Conservation (phyloP, 1,139 yeast species). For the Fermentozyma sake region DNA sequence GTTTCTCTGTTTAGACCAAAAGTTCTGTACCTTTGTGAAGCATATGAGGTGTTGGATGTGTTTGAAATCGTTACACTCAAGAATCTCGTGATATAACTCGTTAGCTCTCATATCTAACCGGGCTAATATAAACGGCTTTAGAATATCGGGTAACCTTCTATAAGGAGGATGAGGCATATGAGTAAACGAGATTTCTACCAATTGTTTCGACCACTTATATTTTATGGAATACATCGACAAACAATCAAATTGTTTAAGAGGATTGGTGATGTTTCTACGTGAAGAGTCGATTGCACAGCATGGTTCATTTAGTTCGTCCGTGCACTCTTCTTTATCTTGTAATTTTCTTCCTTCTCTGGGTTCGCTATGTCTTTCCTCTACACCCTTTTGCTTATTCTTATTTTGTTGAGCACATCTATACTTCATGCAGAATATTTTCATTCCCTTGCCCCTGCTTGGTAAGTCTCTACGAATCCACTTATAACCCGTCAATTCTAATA, state of each 20-base stretch:
- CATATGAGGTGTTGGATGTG: conserved; percentile 12
- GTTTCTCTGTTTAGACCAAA: conserved; percentile 16
- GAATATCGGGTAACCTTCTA: conserved; percentile 14
- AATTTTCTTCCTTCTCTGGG: no score
- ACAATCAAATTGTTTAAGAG: conserved; percentile 15
- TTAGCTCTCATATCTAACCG: conserved; percentile 15
- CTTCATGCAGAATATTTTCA: conserved; percentile 14
- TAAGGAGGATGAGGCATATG: conserved; percentile 15
- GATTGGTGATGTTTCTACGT: conserved; percentile 14
- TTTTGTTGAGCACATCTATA: conserved; percentile 18
- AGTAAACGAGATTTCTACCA: conserved; percentile 11
- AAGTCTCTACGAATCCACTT: conserved; percentile 17
- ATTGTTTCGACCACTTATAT: conserved; percentile 13
- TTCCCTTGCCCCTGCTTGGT: conserved; percentile 15
- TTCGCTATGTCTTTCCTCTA: no score
- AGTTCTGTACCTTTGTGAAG: conserved; percentile 17
- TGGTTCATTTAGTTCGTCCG: background rate
- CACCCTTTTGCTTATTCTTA: no score
- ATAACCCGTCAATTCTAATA: conserved; percentile 14
- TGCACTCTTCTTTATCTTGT: no score
- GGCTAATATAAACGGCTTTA: conserved; percentile 14
- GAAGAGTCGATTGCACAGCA: conserved; percentile 4
- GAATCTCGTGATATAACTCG: conserved; percentile 14
- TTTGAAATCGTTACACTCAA: conserved; percentile 9
- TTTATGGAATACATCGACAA: conserved; percentile 13